Evolutionary conservation across 2,329 filamentous ascomycete genomes (phyloP).

Genomic region (Magnaporthiopsis incrustans): DNA sequence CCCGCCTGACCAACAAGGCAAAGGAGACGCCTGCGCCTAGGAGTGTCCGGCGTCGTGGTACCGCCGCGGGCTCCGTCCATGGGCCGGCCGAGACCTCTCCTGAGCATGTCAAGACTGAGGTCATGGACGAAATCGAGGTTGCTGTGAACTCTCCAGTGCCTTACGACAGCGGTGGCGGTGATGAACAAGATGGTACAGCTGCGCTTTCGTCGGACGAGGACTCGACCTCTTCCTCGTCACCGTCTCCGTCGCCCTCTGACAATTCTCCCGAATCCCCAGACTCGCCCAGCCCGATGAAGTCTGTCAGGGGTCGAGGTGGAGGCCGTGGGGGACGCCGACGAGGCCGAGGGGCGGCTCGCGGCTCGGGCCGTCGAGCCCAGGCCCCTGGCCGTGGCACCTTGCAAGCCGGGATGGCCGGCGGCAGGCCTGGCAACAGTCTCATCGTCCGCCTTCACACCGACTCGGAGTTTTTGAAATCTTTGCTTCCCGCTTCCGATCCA

Average conservation of each 20-base stretch:
- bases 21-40: constrained; percentile 15
- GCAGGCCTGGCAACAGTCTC: background rate
- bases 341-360: background rate
- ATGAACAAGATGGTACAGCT: constrained; percentile 20
- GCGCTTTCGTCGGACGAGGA: too few species aligned
- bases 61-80: background rate
- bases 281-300: background rate
- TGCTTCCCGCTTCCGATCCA: background rate
- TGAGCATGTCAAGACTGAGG: constrained; percentile 30
- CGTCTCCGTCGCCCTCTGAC: background rate
- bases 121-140: constrained; percentile 51
- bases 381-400: background rate
- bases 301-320: background rate
- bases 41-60: background rate
- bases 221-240: too few species aligned
- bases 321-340: background rate
- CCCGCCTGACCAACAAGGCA: constrained; percentile 20
- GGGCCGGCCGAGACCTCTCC: constrained; percentile 21
- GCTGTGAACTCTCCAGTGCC: constrained; percentile 25
- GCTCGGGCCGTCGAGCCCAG: background rate
- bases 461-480: background rate
- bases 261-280: background rate
- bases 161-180: constrained; percentile 19
- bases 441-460: background rate
- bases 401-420: background rate